These are phyloP conservation scores for Bruguiera sexangula DNA, from an alignment of 345 rosid genomes.

Conservation along the genomic window DNA sequence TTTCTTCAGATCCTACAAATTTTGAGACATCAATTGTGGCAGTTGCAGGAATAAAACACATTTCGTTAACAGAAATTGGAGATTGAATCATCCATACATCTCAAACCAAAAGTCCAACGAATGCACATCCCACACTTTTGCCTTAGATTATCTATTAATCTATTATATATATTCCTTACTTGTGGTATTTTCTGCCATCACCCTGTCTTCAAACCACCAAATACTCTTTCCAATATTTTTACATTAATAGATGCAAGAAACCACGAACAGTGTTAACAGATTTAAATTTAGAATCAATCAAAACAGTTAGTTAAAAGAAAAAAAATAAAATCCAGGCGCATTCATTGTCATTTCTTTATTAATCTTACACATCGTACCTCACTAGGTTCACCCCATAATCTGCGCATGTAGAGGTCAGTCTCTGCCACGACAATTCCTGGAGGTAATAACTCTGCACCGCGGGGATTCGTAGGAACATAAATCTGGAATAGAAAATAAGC, in stretches of 20 bases:
- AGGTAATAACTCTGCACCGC: slow-evolving; percentile 87
- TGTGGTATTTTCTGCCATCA: neutral
- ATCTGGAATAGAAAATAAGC: slow-evolving; percentile 44
- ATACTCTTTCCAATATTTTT: neutral
- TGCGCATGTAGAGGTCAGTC: slow-evolving; percentile 75
- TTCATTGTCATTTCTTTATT: neutral
- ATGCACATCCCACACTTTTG: neutral
- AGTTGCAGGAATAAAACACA: neutral
- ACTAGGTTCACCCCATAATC: slow-evolving; percentile 95
- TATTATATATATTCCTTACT: too few species aligned
- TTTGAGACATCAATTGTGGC: slow-evolving; percentile 9
- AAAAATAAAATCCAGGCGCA: neutral
- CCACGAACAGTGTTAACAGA: too few species aligned
- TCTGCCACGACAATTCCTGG: slow-evolving; percentile 79
- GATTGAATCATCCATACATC: neutral
- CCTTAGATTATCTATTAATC: neutral
- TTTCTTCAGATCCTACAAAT: slow-evolving; percentile 70
- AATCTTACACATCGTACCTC: slow-evolving; percentile 49
- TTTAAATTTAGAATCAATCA: neutral
- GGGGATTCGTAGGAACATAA: slow-evolving; percentile 82
- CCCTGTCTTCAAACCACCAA: too few species aligned
- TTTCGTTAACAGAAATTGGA: too few species aligned
- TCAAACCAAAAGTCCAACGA: neutral
- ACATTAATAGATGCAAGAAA: too few species aligned
- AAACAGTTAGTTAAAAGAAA: neutral